Percentiles rank a stretch among this genome's conserved stretches.
phyloP scores from a whole-genome alignment of 257 asterid species.

The Verbena officinalis region DNA sequence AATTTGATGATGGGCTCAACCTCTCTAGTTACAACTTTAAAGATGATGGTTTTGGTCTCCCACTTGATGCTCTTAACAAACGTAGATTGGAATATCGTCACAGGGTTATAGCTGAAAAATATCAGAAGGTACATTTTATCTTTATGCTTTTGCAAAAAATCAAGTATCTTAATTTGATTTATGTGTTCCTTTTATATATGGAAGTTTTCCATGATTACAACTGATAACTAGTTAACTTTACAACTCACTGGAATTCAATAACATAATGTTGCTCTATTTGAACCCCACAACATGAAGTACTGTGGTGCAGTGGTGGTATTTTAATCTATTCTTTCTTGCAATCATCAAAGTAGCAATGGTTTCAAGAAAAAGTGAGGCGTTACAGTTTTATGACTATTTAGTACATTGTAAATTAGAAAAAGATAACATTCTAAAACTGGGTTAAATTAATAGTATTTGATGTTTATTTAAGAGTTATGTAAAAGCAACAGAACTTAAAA shows the following conservation, averaged over 20 bases:
- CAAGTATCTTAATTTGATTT: not conserved
- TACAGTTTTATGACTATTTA: too few relatives aligned
- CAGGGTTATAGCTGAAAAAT: constrained; percentile 69
- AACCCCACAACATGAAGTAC: constrained; percentile 1
- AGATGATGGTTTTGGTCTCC: constrained; percentile 63
- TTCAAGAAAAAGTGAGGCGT: too few relatives aligned
- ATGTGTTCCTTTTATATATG: constrained; percentile 2
- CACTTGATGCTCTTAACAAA: constrained; percentile 63
- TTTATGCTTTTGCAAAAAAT: constrained; percentile 19
- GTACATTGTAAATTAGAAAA: too few relatives aligned
- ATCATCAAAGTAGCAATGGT: too few relatives aligned
- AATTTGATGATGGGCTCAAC: constrained; percentile 72
- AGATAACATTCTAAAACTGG: too few relatives aligned
- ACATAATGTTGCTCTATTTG: constrained; percentile 4
- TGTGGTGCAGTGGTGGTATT: not conserved
- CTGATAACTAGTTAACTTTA: not conserved
- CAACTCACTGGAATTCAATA: not conserved
- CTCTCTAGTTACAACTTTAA: constrained; percentile 74
- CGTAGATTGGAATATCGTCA: constrained; percentile 82
- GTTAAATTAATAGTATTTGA: too few relatives aligned
- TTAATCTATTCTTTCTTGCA: not conserved
- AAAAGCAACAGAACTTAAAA: too few relatives aligned
- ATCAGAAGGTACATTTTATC: constrained; percentile 59
- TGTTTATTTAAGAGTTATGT: too few relatives aligned
- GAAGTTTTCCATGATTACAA: constrained; percentile 13